Base-by-base conservation (phyloP, 2,329 filamentous ascomycete species). In the Cordyceps fumosorosea region DNA sequence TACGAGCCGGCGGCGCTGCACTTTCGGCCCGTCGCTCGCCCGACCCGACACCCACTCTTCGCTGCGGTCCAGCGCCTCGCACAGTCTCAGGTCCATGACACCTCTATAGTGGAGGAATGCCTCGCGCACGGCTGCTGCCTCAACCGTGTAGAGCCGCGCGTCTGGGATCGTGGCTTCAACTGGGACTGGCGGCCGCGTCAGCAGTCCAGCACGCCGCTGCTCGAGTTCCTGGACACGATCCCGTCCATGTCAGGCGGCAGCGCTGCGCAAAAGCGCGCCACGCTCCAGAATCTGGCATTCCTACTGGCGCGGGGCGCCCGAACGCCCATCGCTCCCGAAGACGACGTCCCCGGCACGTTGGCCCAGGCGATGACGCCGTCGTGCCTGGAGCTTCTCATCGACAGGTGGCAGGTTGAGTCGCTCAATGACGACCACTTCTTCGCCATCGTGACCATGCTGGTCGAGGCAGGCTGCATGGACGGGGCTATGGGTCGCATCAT, bases 381-480 rank as follows among this genome's bases (percentile, higher is more conserved):
- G 12, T 53, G 48, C 37, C 48, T 60, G 5, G 57, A 60, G 57
- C 37, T 60, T 14, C 57, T 60, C 37, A 42, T 60, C 14, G 57
- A 60, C 48, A 32, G 26, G 24, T 53, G 37, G 24, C 57, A 60
- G 45, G 22, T 60, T 1, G 48, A 51, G 24, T 24, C 48, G 11
- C 48, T 60, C 34, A 53, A 60, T 37, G n/a, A 60, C n/a, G 48
- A 53, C 12, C 40, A 60, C 12, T 53, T 60, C 48, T 60, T 60
- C 37, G 11, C 48, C 24, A 32, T 60, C 8, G 57, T 60, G 12
- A 47, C 57, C 24, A 32, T 60, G 37, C 40, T 60, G 18, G 57
- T 60, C 12, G 57, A 60, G 1, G 48, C 57, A 12, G 57, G 57
- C 3, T 53, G 57, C n/a, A 60, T 60, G 57, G 57, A 60, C n/a